phyloP scores from a whole-genome alignment of 495 filamentous ascomycete genomes.

The Hyaloscypha hepaticicola region DNA sequence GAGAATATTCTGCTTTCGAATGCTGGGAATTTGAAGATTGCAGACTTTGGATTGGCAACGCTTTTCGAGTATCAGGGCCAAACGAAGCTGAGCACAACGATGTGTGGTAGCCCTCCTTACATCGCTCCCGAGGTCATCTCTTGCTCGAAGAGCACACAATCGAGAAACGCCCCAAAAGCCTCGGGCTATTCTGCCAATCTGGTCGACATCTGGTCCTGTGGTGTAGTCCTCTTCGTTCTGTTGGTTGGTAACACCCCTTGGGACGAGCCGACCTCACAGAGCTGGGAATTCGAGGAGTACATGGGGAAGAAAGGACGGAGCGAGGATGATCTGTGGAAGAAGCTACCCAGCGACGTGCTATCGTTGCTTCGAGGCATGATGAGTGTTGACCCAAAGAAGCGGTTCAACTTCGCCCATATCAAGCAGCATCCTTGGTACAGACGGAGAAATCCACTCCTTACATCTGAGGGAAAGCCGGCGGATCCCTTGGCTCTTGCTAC shows the following conservation, averaged over 20 bases:
- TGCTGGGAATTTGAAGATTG: slow-evolving; percentile 87
- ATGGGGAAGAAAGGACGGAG: slow-evolving; percentile 73
- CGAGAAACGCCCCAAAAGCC: slow-evolving; percentile 49
- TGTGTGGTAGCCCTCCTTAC: slow-evolving; percentile 96
- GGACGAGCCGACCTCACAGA: slow-evolving; percentile 83
- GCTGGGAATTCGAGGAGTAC: slow-evolving; percentile 85
- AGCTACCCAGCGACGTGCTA: slow-evolving; percentile 70
- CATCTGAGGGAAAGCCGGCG: slow-evolving; percentile 67
- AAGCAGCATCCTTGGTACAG: slow-evolving; percentile 96
- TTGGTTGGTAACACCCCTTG: slow-evolving; percentile 96
- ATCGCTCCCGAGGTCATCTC: slow-evolving; percentile 90
- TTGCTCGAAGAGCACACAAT: slow-evolving; percentile 39
- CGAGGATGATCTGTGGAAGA: slow-evolving; percentile 82
- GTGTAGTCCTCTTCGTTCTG: slow-evolving; percentile 93
- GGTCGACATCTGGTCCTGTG: slow-evolving; percentile 96
- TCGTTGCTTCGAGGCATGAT: slow-evolving; percentile 95
- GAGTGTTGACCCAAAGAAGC: slow-evolving; percentile 67
- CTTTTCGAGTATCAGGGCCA: slow-evolving; percentile 85
- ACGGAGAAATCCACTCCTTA: slow-evolving; percentile 73
- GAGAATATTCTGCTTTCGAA: slow-evolving; percentile 84
- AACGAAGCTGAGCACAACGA: slow-evolving; percentile 74
- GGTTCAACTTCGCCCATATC: slow-evolving; percentile 88
- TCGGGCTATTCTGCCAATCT: slow-evolving; percentile 77
- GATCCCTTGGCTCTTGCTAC: slow-evolving; percentile 85
- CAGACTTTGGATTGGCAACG: slow-evolving; percentile 95